Evolutionary conservation across 805 yeast species (phyloP).

Genomic region (Ogataea salicorniae): DNA sequence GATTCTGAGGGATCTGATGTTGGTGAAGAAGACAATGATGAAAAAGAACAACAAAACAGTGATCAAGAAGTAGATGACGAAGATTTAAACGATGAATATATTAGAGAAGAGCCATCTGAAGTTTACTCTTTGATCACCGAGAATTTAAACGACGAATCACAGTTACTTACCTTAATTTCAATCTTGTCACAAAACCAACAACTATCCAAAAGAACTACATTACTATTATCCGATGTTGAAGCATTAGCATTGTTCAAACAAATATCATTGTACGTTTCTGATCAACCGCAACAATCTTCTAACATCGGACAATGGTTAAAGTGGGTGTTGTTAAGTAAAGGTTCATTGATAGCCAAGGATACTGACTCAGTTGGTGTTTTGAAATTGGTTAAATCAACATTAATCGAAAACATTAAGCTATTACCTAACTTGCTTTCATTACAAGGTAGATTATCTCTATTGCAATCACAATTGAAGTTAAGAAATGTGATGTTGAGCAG

Average conservation of each 20-base stretch:
- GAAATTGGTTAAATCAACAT: constrained; percentile 50
- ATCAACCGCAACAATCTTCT: constrained; percentile 45
- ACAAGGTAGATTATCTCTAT: constrained; percentile 79
- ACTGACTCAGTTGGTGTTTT: constrained; percentile 50
- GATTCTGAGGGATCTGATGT: constrained; percentile 8
- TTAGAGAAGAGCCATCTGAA: constrained; percentile 21
- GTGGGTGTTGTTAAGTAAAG: constrained; percentile 69
- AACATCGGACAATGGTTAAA: constrained; percentile 63
- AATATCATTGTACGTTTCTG: constrained; percentile 43
- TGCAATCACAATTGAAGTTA: constrained; percentile 68
- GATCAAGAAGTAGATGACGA: constrained; percentile 5
- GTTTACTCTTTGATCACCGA: constrained; percentile 20
- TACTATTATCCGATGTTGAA: constrained; percentile 42
- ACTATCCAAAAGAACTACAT: constrained; percentile 51
- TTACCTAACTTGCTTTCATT: constrained; percentile 69
- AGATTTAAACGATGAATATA: constrained; percentile 12
- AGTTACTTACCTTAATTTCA: constrained; percentile 22
- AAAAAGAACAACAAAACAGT: not conserved
- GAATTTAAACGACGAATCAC: constrained; percentile 20
- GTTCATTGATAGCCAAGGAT: constrained; percentile 53
- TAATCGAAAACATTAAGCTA: constrained; percentile 49
- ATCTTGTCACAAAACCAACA: constrained; percentile 28
- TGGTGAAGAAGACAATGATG: constrained; percentile 10
- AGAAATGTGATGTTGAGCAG: constrained; percentile 47
- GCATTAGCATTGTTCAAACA: constrained; percentile 41